Evolutionary conservation across 805 yeast genomes (phyloP).

Genomic region (Saturnispora dispora): DNA sequence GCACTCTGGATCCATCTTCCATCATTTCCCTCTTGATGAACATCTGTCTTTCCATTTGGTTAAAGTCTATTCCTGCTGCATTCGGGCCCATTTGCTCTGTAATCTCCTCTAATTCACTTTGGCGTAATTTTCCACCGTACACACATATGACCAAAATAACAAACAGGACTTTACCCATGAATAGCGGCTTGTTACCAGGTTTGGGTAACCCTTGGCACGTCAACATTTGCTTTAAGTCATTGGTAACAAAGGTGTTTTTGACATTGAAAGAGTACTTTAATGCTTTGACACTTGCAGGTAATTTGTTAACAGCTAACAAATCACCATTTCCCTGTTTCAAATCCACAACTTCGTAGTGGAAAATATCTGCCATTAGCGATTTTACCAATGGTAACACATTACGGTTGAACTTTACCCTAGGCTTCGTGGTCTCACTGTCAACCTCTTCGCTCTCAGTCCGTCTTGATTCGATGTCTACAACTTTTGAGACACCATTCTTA

Average conservation of each 20-base stretch:
- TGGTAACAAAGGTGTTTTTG: constrained; percentile 7
- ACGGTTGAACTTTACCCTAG: constrained; percentile 20
- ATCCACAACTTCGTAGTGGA: constrained; percentile 23
- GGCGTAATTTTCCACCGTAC: constrained; percentile 22
- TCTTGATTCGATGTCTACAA: constrained; percentile 24
- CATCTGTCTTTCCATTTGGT: constrained; percentile 1
- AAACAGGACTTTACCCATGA: constrained; percentile 23
- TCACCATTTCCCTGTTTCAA: constrained; percentile 12
- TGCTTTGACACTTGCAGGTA: constrained; percentile 18
- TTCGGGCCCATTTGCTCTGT: constrained; percentile 5
- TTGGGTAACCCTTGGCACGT: constrained; percentile 19
- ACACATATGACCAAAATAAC: constrained; percentile 21
- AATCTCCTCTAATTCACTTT: constrained; percentile 20
- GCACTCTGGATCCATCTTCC: background rate
- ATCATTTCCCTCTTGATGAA: background rate
- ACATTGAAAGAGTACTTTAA: constrained; percentile 15
- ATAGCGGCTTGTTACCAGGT: constrained; percentile 17
- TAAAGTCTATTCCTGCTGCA: background rate
- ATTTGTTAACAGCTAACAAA: constrained; percentile 19
- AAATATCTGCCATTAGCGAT: constrained; percentile 5
- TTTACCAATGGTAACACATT: constrained; percentile 16
- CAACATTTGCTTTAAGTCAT: constrained; percentile 6
- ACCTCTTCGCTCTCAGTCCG: background rate
- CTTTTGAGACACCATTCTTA: constrained; percentile 19
- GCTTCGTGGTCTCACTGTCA: constrained; percentile 10